Evolutionary conservation across 139 green algal species (phyloP).

Genomic region (Tetradesmus obliquus): DNA sequence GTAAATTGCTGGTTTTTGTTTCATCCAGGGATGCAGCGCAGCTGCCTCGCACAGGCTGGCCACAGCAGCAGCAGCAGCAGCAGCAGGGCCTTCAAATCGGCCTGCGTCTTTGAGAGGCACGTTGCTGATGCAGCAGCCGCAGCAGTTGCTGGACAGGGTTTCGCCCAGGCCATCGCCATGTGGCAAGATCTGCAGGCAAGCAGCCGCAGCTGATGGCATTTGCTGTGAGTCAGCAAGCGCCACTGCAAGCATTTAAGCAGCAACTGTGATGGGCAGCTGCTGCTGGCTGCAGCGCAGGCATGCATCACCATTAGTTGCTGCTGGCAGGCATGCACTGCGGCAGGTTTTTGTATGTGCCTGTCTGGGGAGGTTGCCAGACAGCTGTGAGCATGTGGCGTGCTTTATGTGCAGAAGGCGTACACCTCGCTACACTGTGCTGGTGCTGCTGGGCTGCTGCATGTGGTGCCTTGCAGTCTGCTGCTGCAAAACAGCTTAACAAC

Average conservation of each 20-base stretch:
- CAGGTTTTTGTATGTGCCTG: not conserved
- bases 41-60: not conserved
- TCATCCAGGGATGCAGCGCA: too few relatives aligned
- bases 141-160: not conserved
- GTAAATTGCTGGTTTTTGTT: constrained; percentile 1
- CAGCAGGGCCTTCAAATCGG: constrained; percentile 78
- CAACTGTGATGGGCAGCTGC: not conserved
- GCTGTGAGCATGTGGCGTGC: too few relatives aligned
- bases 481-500: too few relatives aligned
- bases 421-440: too few relatives aligned
- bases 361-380: too few relatives aligned
- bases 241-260: not conserved
- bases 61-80: constrained; percentile 33
- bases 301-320: not conserved
- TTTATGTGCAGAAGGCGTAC: too few relatives aligned
- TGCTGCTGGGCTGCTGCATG: too few relatives aligned
- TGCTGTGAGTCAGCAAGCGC: not conserved
- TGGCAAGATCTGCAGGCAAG: not conserved
- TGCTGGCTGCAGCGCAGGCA: not conserved
- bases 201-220: not conserved
- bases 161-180: too few relatives aligned
- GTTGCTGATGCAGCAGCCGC: not conserved
- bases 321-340: not conserved
- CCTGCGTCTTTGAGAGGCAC: constrained; percentile 37
- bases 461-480: too few relatives aligned